A percentile compares a stretch with the other conserved stretches of the same genome.
phyloP scores from a whole-genome alignment of 306 rosid genomes.

The Leucaena leucocephala region DNA sequence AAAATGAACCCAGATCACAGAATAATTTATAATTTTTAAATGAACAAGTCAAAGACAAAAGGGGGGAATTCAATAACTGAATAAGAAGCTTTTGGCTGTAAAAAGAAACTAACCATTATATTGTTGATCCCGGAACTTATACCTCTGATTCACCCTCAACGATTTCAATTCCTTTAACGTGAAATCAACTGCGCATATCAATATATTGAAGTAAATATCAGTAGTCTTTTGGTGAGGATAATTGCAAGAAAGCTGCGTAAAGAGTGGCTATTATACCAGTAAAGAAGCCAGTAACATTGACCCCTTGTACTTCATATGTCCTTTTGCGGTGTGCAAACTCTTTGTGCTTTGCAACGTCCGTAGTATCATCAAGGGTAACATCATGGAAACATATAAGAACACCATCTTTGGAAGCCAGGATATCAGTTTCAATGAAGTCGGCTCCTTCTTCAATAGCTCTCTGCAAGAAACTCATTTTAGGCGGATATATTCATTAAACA shows the following conservation, averaged over 20 bases:
- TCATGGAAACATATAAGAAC: conserved; percentile 86
- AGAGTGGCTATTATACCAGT: conserved; percentile 46
- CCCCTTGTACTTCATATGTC: conserved; percentile 81
- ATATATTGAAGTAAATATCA: background rate
- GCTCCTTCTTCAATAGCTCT: conserved; percentile 96
- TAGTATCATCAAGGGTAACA: conserved; percentile 70
- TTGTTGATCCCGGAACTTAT: conserved; percentile 71
- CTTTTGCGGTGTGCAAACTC: conserved; percentile 79
- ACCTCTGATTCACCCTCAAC: conserved; percentile 81
- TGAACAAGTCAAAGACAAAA: background rate
- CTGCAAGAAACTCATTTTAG: conserved; percentile 51
- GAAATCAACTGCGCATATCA: conserved; percentile 76
- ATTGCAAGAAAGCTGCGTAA: background rate
- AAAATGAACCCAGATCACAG: background rate
- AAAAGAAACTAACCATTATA: conserved; percentile 66
- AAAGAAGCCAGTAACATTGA: conserved; percentile 73
- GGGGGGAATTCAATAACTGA: background rate
- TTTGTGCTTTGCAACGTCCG: conserved; percentile 61
- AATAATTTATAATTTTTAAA: conserved; percentile 1
- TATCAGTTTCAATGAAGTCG: conserved; percentile 94
- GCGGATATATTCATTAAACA: conserved; percentile 21
- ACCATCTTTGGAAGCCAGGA: conserved; percentile 87
- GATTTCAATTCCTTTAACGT: conserved; percentile 69
- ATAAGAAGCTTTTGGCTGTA: background rate
- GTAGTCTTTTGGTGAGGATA: background rate